Evolutionary conservation across 2,329 filamentous ascomycete species (phyloP).

Genomic region (Xylaria polymorpha): DNA sequence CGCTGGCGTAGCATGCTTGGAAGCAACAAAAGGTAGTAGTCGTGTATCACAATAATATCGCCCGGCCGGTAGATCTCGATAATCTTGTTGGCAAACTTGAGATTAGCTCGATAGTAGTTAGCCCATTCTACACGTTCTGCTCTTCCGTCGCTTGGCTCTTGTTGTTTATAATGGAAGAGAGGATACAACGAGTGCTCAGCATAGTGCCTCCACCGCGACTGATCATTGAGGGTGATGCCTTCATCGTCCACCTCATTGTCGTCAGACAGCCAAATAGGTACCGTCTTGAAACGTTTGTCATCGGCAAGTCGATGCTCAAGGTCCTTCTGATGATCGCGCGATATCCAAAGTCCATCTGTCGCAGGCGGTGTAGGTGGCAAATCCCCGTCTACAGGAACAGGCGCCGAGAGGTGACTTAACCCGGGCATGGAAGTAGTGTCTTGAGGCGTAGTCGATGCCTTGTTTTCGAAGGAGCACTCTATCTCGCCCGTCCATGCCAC

Average conservation of each 20-base stretch:
- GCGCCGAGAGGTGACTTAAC: conserved; percentile 80
- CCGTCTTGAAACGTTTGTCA: conserved; percentile 79
- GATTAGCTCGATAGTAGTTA: conserved; percentile 93
- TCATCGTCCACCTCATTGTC: conserved; percentile 74
- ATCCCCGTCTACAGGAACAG: conserved; percentile 76
- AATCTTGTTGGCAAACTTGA: conserved; percentile 90
- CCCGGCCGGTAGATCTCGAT: conserved; percentile 90
- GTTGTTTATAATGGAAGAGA: conserved; percentile 95
- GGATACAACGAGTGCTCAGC: conserved; percentile 93
- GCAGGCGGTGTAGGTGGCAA: conserved; percentile 68
- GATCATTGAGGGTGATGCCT: conserved; percentile 81
- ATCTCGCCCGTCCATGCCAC: conserved; percentile 97
- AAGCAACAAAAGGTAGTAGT: conserved; percentile 91
- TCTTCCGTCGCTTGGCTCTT: conserved; percentile 87
- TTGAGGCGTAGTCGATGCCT: conserved; percentile 61
- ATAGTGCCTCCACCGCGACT: conserved; percentile 87
- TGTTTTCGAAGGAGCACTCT: conserved; percentile 60
- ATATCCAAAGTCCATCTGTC: conserved; percentile 76
- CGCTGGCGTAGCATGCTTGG: conserved; percentile 89
- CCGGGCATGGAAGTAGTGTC: conserved; percentile 64
- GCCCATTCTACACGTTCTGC: conserved; percentile 86
- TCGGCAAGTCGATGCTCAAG: conserved; percentile 80
- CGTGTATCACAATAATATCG: conserved; percentile 91
- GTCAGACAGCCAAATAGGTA: conserved; percentile 91
- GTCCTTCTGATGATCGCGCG: conserved; percentile 74